Base-by-base conservation (phyloP, 2,329 filamentous ascomycete species). In the Xylaria sp. region DNA sequence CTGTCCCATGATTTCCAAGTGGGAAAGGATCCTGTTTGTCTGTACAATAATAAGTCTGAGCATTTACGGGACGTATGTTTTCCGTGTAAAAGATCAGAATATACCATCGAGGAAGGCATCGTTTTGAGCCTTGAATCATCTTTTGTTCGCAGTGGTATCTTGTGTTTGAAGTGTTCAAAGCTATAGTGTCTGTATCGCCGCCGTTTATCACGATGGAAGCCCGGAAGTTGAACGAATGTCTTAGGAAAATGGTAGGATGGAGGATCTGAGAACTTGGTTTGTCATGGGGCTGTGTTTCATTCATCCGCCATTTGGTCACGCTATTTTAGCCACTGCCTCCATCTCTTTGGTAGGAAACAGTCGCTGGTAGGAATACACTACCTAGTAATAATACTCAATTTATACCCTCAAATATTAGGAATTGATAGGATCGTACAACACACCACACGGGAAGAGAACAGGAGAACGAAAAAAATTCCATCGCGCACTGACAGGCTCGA, bases 21-120 rank as follows among this genome's bases (percentile, higher is more conserved):
- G 70, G 69, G 66, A 70, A 69, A 69, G 58, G 60, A 66, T 68
- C 66, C 66, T 67, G 69, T 73, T 71, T 74, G 66, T 71, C 63
- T 75, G 73, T 75, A 74, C 69, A 73, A 72, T 70, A 73, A 72
- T 68, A 74, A 42, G 67, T 71, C 72, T 71, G 58, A 71, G 73
- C 73, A 72, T 75, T 72, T 74, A 70, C 71, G 67, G 64, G 54
- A 63, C 26, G 56, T 58, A 59, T 62, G 49, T 61, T 46, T 44
- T 65, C 58, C 61, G 59, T 63, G n/a, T 63, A 48, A 40, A 54
- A 59, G 59, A 61, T 42, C 31, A 58, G 38, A 64, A 57, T 54
- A 57, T 54, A 61, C 20, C 15, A 58, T 26, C 58, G 48, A 64
- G 53, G 40, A 13, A 58, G 59, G 54, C 23, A 49, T 58, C 17